These are phyloP conservation scores for Clausena lansium DNA, from an alignment of 345 rosid genomes.

Conservation along the genomic window DNA sequence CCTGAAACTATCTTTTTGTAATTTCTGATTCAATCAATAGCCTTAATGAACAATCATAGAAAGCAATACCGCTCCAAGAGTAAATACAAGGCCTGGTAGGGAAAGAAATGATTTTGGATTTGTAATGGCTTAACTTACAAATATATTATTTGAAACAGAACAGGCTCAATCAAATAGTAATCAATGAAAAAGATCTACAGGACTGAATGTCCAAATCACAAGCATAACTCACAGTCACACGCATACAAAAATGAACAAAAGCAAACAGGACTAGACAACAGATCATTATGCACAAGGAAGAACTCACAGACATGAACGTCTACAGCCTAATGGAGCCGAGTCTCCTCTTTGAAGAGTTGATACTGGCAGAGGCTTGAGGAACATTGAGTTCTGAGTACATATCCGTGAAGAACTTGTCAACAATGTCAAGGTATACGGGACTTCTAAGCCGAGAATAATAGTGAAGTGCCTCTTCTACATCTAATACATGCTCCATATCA, in stretches of 20 bases:
- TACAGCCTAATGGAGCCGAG: slow-evolving; percentile 49
- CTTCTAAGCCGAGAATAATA: slow-evolving; percentile 80
- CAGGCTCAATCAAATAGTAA: background rate
- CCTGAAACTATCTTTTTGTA: background rate
- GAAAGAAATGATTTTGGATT: background rate
- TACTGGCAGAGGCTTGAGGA: slow-evolving; percentile 41
- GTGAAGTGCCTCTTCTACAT: slow-evolving; percentile 79
- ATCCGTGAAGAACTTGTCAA: slow-evolving; percentile 75
- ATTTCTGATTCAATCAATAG: background rate
- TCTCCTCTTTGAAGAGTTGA: slow-evolving; percentile 46
- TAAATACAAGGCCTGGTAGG: background rate
- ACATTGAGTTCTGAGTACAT: slow-evolving; percentile 72
- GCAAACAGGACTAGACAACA: slow-evolving; percentile 2
- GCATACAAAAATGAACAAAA: slow-evolving; percentile 5
- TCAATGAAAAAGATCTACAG: background rate
- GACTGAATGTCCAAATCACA: background rate
- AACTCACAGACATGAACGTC: slow-evolving; percentile 15
- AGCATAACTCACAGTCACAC: slow-evolving; percentile 2
- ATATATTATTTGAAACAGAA: background rate
- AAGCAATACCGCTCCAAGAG: background rate
- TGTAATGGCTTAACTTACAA: background rate
- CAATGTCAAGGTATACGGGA: slow-evolving; percentile 79
- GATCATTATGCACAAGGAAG: slow-evolving; percentile 18
- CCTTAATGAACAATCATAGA: background rate
- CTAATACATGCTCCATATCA: slow-evolving; percentile 71